Evolutionary conservation across 129 eudicot genomes (phyloP).

Genomic region (Rutidosis leptorrhynchoides): DNA sequence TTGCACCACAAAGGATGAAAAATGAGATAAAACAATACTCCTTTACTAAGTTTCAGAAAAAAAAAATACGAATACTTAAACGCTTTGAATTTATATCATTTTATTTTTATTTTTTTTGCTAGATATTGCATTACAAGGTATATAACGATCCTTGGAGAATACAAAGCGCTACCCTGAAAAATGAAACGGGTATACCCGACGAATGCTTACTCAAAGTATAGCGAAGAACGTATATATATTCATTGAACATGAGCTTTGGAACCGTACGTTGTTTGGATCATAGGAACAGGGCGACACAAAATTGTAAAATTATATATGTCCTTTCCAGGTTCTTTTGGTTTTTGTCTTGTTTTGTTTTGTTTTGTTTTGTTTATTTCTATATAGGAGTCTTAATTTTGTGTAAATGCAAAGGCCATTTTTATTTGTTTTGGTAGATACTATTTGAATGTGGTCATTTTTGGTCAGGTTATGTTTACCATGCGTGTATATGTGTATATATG

Average conservation of each 20-base stretch:
- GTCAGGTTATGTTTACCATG: not conserved
- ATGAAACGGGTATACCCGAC: constrained; percentile 53
- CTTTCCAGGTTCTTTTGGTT: constrained; percentile 14
- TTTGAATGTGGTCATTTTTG: not conserved
- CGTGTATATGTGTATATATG: no score
- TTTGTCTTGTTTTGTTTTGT: no score
- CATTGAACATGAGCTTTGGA: constrained; percentile 3
- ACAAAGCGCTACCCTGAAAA: constrained; percentile 24
- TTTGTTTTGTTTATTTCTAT: not conserved
- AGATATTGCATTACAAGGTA: constrained; percentile 75
- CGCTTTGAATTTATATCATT: not conserved
- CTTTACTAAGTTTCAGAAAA: not conserved
- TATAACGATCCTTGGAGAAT: constrained; percentile 80
- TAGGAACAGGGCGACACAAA: not conserved
- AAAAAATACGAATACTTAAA: not conserved
- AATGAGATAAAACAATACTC: not conserved
- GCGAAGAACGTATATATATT: constrained; percentile 23
- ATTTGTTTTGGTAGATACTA: constrained; percentile 9
- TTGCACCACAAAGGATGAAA: not conserved
- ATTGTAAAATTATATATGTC: not conserved
- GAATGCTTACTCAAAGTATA: constrained; percentile 51
- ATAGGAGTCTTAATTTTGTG: constrained; percentile 13
- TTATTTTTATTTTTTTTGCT: constrained; percentile 21
- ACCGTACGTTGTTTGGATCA: not conserved
- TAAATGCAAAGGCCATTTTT: constrained; percentile 11